These are phyloP conservation scores for Mortierella sp. DNA, from an alignment of 371 early-diverging fungal species.

Conservation along the genomic window DNA sequence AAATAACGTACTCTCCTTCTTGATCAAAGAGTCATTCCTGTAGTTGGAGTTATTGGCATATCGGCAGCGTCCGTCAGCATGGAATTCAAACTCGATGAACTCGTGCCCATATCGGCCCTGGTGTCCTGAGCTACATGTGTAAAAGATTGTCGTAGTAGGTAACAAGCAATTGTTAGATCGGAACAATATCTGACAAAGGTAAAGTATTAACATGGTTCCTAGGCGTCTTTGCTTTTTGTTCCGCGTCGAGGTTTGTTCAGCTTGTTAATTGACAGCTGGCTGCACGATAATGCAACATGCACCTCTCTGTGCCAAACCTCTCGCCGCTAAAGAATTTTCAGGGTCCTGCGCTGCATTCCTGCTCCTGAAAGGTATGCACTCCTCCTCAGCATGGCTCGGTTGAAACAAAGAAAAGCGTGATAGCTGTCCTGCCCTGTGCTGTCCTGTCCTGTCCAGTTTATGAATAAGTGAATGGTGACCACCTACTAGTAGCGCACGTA, in stretches of 20 bases:
- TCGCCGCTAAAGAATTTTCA: too few relatives aligned
- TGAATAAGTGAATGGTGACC: neutral
- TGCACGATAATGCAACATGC: too few relatives aligned
- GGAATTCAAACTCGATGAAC: slow-evolving; percentile 97
- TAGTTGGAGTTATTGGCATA: slow-evolving; percentile 99
- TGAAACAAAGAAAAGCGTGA: neutral
- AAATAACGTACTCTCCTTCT: slow-evolving; percentile 84
- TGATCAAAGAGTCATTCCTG: slow-evolving; percentile 95
- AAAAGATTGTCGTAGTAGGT: neutral
- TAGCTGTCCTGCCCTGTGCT: neutral
- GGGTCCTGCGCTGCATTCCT: too few relatives aligned
- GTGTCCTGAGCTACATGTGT: slow-evolving; percentile 84
- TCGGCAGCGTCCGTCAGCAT: slow-evolving; percentile 89
- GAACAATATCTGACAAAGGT: neutral
- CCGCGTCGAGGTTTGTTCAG: too few relatives aligned
- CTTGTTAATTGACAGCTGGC: too few relatives aligned
- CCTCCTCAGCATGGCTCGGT: too few relatives aligned
- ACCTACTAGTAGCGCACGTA: slow-evolving; percentile 91
- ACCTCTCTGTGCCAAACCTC: too few relatives aligned
- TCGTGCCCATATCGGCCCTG: slow-evolving; percentile 97
- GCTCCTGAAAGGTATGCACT: too few relatives aligned
- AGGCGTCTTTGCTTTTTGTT: too few relatives aligned
- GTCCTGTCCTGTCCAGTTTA: neutral
- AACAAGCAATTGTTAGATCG: neutral
- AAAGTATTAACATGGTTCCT: too few relatives aligned